phyloP scores from a whole-genome alignment of 1,139 yeast species.

The Debaryomyces nepalensis region DNA sequence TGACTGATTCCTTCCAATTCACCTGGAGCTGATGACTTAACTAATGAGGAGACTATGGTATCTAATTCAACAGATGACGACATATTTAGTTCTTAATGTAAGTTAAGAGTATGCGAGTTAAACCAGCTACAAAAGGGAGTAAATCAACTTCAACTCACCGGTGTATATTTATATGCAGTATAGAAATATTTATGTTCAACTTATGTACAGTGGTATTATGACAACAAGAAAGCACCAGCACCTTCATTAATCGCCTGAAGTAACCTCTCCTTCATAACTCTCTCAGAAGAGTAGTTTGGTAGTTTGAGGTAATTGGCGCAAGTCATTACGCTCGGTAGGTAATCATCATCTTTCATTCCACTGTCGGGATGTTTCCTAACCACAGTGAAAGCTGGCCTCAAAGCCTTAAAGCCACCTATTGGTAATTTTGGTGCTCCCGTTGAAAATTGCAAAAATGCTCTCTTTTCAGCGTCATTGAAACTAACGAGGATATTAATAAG shows the following conservation, averaged over 20 bases:
- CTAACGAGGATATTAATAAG: conserved; percentile 63
- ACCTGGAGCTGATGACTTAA: conserved; percentile 46
- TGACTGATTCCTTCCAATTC: conserved; percentile 39
- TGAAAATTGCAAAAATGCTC: conserved; percentile 81
- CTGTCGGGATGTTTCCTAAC: conserved; percentile 81
- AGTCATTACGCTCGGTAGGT: conserved; percentile 96
- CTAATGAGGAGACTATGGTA: conserved; percentile 38
- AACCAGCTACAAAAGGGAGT: conserved; percentile 51
- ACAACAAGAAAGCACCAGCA: conserved; percentile 82
- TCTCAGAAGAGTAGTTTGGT: conserved; percentile 75
- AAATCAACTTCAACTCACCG: background rate
- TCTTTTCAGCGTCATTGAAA: conserved; percentile 57
- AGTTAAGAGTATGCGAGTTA: conserved; percentile 43
- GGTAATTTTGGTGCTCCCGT: conserved; percentile 96
- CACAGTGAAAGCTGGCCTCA: conserved; percentile 84
- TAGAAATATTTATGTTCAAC: background rate
- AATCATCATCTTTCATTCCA: conserved; percentile 72
- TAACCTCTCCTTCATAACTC: conserved; percentile 61
- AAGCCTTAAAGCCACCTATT: conserved; percentile 87
- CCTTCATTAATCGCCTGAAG: conserved; percentile 84
- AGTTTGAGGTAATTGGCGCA: conserved; percentile 93
- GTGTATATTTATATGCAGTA: conserved; percentile 6
- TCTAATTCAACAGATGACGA: conserved; percentile 29
- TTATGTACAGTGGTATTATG: conserved; percentile 35
- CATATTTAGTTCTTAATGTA: conserved; percentile 11